Evolutionary conservation across 257 asterid species (phyloP).

Genomic region (Gentiana macrophylla): DNA sequence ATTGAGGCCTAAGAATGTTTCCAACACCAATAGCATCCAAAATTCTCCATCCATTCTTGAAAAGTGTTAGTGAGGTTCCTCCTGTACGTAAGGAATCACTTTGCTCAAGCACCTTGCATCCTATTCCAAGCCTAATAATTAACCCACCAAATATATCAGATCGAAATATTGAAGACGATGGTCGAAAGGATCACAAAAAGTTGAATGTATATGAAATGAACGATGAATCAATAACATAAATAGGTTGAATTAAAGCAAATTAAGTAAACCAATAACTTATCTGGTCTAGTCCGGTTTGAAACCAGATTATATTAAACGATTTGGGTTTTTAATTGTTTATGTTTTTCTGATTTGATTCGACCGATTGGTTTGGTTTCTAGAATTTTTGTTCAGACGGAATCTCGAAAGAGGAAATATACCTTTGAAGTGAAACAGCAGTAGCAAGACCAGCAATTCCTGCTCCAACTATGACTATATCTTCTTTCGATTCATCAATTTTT

Average conservation of each 20-base stretch:
- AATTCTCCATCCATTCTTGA: slow-evolving; percentile 83
- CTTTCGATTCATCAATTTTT: slow-evolving; percentile 18
- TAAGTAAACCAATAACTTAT: neutral
- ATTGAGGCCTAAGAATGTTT: slow-evolving; percentile 50
- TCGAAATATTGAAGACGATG: no score
- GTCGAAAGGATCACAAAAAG: neutral
- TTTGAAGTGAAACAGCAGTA: slow-evolving; percentile 66
- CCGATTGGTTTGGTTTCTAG: neutral
- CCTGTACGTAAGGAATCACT: slow-evolving; percentile 62
- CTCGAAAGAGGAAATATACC: slow-evolving; percentile 17
- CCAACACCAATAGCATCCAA: slow-evolving; percentile 87
- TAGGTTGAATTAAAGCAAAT: neutral
- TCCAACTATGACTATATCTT: slow-evolving; percentile 69
- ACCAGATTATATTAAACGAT: no score
- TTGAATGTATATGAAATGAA: neutral
- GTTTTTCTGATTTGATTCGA: no score
- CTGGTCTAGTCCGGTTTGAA: no score
- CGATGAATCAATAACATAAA: neutral
- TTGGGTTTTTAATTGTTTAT: no score
- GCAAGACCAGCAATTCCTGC: slow-evolving; percentile 96
- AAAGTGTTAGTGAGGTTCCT: slow-evolving; percentile 72
- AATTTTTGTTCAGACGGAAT: no score
- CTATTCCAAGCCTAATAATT: slow-evolving; percentile 49
- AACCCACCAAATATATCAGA: no score
- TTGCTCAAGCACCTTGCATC: slow-evolving; percentile 69